phyloP scores from a whole-genome alignment of 192 early-diverging fungal species.

The Pilobolus umbonatus region DNA sequence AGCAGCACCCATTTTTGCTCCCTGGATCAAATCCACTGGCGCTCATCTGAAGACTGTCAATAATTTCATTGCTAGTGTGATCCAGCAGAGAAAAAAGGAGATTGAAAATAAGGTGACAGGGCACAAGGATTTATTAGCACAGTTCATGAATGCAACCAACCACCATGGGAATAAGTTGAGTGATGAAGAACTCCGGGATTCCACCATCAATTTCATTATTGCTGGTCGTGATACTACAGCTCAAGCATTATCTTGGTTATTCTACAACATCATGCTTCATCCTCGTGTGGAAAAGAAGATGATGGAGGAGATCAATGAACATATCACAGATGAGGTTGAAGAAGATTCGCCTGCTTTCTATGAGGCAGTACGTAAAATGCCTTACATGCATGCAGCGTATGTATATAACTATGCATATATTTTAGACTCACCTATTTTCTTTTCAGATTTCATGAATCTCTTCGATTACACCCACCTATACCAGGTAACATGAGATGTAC shows the following conservation, averaged over 20 bases:
- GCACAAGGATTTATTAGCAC: constrained; percentile 23
- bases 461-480: constrained; percentile 64
- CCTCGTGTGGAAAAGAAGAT: constrained; percentile 41
- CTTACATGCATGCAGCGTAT: constrained; percentile 32
- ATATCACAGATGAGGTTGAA: constrained; percentile 28
- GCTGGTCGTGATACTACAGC: constrained; percentile 50
- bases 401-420: constrained; percentile 16
- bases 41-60: constrained; percentile 19
- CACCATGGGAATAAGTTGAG: constrained; percentile 8
- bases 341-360: constrained; percentile 24
- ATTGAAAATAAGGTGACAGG: background rate
- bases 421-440: background rate
- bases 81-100: constrained; percentile 18
- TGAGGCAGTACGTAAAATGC: constrained; percentile 32
- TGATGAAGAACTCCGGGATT: constrained; percentile 31
- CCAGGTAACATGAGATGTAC: constrained; percentile 53
- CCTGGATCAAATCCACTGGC: constrained; percentile 14
- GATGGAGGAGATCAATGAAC: constrained; percentile 35
- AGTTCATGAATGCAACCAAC: constrained; percentile 27
- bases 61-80: constrained; percentile 15
- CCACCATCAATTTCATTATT: constrained; percentile 36
- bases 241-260: constrained; percentile 46
- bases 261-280: constrained; percentile 38
- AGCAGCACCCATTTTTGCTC: background rate
- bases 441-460: constrained; percentile 42